Evolutionary conservation across 768 basidiomycete species (phyloP), one percentile per base, ranked within the genome.

Genomic region (Macrolepiota albuminosa): DNA sequence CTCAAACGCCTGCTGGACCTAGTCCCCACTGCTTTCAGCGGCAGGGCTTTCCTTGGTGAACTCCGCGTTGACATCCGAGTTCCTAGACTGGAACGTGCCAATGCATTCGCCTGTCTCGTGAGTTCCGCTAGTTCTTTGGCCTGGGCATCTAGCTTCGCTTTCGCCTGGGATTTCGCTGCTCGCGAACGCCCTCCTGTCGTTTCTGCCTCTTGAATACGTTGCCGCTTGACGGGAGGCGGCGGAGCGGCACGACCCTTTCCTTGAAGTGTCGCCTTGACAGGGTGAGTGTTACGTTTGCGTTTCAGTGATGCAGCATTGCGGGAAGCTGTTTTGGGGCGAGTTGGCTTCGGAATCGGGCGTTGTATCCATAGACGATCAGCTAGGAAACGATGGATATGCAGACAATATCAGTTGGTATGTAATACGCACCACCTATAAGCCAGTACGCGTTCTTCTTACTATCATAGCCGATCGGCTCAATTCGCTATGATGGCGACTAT

Each of bases 281-380:
- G 34, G 29, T 53, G 13, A 54, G 63, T 42, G 2, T 63, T 60
- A n/a, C 74, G 70, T 64, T 78, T 81, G 60, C 78, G 76, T 62
- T 78, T 81, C 56, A 71, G 75, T 39, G 72, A 63, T 56, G 57
- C 31, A 1, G 49, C 43, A 64, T 69, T 47, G 74, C 72, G 40
- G 76, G 76, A 67, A 78, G 84, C 2, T 84, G 86, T 11, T 62
- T 63, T 64, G 31, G 62, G 57, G 3, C 61, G 64, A 16, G 67
- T 57, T 42, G 61, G 66, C 42, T 59, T 64, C 29, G 64, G 67
- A 34, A 76, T 80, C 34, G 77, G 74, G n/a, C 89, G 87, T 68
- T 94, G 92, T 47, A 93, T 84, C 93, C 93, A 95, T 26, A 95
- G 77, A 26, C 93, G 87, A 67, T 93, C 87, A 57, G 84, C 91